Percentiles rank a stretch among this genome's conserved stretches.
Evolutionary conservation across 331 rosid species (phyloP).

Genomic region (Ulmus americana): DNA sequence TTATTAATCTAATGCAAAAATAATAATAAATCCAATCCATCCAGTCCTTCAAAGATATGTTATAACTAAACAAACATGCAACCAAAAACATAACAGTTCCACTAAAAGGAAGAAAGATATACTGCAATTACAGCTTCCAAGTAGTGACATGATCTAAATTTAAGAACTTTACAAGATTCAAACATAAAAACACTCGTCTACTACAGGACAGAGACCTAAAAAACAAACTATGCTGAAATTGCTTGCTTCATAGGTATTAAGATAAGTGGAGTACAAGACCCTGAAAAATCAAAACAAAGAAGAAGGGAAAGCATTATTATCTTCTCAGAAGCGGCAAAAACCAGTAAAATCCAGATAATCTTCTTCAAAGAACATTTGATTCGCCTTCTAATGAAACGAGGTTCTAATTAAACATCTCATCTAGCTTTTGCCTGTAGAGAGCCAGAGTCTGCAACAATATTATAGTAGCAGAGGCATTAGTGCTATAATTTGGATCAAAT

Average conservation of each 20-base stretch:
- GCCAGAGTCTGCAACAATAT: slow-evolving; percentile 64
- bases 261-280: neutral
- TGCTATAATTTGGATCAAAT: neutral
- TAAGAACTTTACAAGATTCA: neutral
- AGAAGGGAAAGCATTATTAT: neutral
- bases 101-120: neutral
- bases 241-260: neutral
- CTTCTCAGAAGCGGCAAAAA: slow-evolving; percentile 1
- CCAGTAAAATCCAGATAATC: slow-evolving; percentile 5
- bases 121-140: neutral
- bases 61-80: too few relatives aligned
- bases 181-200: neutral
- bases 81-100: neutral
- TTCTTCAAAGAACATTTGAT: neutral
- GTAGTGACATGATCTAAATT: neutral
- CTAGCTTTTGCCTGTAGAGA: slow-evolving; percentile 72
- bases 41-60: too few relatives aligned
- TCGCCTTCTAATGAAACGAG: slow-evolving; percentile 16
- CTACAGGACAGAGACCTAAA: neutral
- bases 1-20: too few relatives aligned
- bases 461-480: neutral
- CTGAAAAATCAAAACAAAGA: slow-evolving; percentile 15
- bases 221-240: neutral
- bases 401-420: slow-evolving; percentile 47
- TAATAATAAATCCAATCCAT: too few relatives aligned